Conservation (phyloP, 2,329 filamentous ascomycete genomes). For the Westerdykella aurantiaca region DNA sequence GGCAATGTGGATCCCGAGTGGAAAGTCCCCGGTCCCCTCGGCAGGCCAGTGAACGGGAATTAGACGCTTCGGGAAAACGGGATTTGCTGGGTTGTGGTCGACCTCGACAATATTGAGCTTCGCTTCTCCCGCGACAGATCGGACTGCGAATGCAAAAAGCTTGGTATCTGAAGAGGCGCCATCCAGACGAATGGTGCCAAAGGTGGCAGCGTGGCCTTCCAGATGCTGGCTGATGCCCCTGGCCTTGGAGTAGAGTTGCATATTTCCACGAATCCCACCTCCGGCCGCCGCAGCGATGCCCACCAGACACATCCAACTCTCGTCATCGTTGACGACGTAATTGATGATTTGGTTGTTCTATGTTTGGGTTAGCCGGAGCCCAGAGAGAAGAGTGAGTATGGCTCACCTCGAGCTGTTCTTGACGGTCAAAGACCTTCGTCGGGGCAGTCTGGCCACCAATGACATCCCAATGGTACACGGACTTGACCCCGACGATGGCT, state of each 20-base stretch:
- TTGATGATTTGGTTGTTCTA: slow-evolving; percentile 99
- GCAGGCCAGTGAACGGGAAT: slow-evolving; percentile 97
- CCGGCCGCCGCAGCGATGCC: slow-evolving; percentile 92
- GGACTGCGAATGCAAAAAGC: slow-evolving; percentile 93
- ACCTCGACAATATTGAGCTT: slow-evolving; percentile 98
- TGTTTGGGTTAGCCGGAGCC: slow-evolving; percentile 2
- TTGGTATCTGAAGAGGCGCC: slow-evolving; percentile 87
- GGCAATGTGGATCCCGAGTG: slow-evolving; percentile 94
- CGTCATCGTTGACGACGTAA: slow-evolving; percentile 91
- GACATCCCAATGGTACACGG: slow-evolving; percentile 97
- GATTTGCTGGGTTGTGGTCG: slow-evolving; percentile 85
- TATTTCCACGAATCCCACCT: slow-evolving; percentile 87
- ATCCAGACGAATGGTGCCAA: slow-evolving; percentile 82
- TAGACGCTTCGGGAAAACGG: slow-evolving; percentile 86
- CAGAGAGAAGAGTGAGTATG: neutral
- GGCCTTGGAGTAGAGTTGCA: slow-evolving; percentile 96
- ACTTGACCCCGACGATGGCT: slow-evolving; percentile 82
- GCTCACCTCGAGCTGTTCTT: slow-evolving; percentile 78
- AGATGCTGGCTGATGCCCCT: slow-evolving; percentile 96
- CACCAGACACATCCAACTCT: slow-evolving; percentile 97
- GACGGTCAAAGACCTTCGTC: slow-evolving; percentile 90
- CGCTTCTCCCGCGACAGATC: slow-evolving; percentile 71
- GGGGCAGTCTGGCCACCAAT: slow-evolving; percentile 71
- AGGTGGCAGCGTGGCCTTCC: slow-evolving; percentile 92
- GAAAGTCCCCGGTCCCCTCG: slow-evolving; percentile 94